Conservation (phyloP, 2,329 filamentous ascomycete genomes). For the Monilinia vaccinii-corymbosi region DNA sequence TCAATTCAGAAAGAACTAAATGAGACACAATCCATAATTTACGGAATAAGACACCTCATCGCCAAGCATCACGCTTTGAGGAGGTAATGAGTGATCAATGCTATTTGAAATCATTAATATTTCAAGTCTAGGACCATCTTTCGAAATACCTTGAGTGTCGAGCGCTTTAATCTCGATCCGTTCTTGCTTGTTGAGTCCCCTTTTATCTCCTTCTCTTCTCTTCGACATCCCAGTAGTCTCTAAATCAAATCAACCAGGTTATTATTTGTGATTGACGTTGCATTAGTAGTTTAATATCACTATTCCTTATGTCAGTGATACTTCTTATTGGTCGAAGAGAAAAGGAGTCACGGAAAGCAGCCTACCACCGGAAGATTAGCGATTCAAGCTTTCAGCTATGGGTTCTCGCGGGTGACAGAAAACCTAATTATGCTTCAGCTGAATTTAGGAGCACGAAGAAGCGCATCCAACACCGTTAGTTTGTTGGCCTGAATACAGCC, state of each 20-base stretch:
- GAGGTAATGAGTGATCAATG: not conserved
- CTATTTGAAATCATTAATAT: not conserved
- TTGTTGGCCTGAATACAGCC: not conserved
- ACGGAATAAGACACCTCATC: not conserved
- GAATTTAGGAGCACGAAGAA: conserved; percentile 4
- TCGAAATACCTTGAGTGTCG: not conserved
- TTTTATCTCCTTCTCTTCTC: not conserved
- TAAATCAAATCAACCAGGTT: not conserved
- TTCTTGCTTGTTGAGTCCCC: not conserved
- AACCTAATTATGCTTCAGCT: not conserved
- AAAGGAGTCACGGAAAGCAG: not conserved
- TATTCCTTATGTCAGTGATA: not conserved
- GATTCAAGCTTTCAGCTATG: conserved; percentile 1
- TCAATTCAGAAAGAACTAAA: not conserved
- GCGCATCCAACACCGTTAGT: conserved; percentile 8
- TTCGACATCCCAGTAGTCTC: not conserved
- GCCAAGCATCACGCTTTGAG: not conserved
- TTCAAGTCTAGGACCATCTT: not conserved
- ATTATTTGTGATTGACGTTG: conserved; percentile 1
- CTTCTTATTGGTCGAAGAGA: not conserved
- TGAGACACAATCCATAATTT: not conserved
- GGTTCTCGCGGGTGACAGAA: not conserved
- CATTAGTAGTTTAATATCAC: not conserved
- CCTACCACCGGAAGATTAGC: not conserved
- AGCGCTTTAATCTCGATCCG: not conserved